Evolutionary conservation across 2,329 filamentous ascomycete species (phyloP), one percentile per base, ranked within the genome.

Genomic region (Fusarium sp.): DNA sequence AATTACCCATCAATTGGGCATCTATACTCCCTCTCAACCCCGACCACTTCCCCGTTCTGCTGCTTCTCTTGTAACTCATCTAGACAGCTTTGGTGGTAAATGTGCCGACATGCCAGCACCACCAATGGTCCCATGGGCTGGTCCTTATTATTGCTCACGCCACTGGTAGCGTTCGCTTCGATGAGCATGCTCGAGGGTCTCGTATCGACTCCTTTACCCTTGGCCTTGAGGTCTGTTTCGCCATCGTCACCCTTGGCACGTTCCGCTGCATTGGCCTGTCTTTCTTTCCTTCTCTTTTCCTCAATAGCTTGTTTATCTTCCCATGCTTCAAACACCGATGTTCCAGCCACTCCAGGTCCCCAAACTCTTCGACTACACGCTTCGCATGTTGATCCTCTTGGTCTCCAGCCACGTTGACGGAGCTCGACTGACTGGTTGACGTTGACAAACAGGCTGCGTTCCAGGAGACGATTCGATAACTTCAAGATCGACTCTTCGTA

Each of bases 401-500:
- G 94, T 51, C 95, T 87, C 96, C 96, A 99, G 2, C 96, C 97
- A 27, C 90, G 89, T 79, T 95, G 92, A 5, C 96, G 87, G 8
- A 96, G 86, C 57, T 88, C 85, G 10, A 92, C 89, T 8, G 94
- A 91, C 72, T 92, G 88, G 45, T 90, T 85, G 38, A 99, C 93
- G 70, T 93, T 91, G 43, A 92, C 88, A 75, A 98, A 99, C 8
- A 97, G 86, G 75, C 96, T 96, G 72, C 94, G 91, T 68, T 97
- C 95, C 0, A 99, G 85, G 59, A 99, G 89, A 6, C 91, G 88
- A 78, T 95, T 97, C 1, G 96, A 94, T 5, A 99, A 88, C 3
- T 88, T 86, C 22, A 99, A 86, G 18, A 99, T 92, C 1, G 92
- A 95, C 78, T 95, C 93, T 79, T 99, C 96, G 78, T 98, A 98